Percentiles rank a stretch among this genome's conserved stretches.
These are phyloP conservation scores for Ceratobasidium sp. DNA, from an alignment of 1,284 basidiomycete genomes.

Conservation along the genomic window DNA sequence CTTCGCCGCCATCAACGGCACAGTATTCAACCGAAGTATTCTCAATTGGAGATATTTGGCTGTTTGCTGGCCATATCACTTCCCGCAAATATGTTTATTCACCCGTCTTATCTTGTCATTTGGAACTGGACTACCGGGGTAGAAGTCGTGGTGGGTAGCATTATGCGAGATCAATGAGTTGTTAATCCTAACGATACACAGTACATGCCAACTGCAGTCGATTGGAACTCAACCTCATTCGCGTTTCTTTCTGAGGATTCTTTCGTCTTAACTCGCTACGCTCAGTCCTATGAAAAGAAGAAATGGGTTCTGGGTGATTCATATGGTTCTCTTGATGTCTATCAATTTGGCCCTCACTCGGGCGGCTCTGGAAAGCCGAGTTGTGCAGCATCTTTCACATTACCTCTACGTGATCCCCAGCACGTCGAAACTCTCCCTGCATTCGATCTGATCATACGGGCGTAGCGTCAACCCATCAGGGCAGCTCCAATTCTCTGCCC, in stretches of 20 bases:
- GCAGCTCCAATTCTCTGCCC: not conserved
- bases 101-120: not conserved
- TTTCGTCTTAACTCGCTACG: not conserved
- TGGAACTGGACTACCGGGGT: constrained; percentile 14
- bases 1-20: not conserved
- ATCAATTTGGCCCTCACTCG: not conserved
- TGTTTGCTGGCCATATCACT: not conserved
- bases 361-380: not conserved
- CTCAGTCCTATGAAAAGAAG: too few relatives aligned
- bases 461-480: not conserved
- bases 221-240: not conserved
- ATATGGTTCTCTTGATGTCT: not conserved
- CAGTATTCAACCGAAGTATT: not conserved
- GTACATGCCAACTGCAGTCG: too few relatives aligned
- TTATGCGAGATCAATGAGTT: not conserved
- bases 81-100: too few relatives aligned
- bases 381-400: constrained; percentile 2
- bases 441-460: not conserved
- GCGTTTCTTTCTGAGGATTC: constrained; percentile 15
- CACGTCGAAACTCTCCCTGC: not conserved
- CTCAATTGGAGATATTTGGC: not conserved
- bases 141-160: not conserved
- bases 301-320: not conserved
- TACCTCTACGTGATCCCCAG: not conserved
- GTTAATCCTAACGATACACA: too few relatives aligned